phyloP scores from a whole-genome alignment of 495 filamentous ascomycete species.

The Penicillium salamii region DNA sequence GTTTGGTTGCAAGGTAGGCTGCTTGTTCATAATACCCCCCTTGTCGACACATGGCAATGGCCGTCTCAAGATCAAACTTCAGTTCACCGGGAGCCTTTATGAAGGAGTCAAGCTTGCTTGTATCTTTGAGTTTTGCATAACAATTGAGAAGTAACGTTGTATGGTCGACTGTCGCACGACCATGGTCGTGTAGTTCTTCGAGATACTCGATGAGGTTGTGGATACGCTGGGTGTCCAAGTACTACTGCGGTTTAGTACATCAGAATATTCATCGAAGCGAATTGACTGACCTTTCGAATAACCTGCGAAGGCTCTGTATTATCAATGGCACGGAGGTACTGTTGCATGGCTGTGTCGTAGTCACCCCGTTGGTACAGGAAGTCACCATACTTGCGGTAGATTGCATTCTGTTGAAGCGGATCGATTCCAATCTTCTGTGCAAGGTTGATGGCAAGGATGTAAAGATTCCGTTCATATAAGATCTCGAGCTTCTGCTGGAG shows the following conservation, averaged over 20 bases:
- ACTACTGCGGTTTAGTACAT: constrained; percentile 47
- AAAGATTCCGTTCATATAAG: constrained; percentile 90
- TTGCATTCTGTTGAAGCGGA: constrained; percentile 76
- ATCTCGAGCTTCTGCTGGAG: constrained; percentile 90
- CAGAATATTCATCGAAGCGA: not conserved
- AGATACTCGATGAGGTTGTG: constrained; percentile 97
- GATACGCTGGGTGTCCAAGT: constrained; percentile 92
- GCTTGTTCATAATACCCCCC: constrained; percentile 98
- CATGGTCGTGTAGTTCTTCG: constrained; percentile 92
- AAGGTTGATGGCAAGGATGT: constrained; percentile 85
- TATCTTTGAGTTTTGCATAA: constrained; percentile 96
- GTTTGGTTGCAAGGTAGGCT: constrained; percentile 90
- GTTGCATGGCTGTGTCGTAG: constrained; percentile 96
- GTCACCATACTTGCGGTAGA: constrained; percentile 92
- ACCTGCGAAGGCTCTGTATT: constrained; percentile 93
- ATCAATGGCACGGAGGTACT: constrained; percentile 94
- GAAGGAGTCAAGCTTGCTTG: constrained; percentile 90
- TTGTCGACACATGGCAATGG: constrained; percentile 96
- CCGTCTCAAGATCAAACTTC: constrained; percentile 96
- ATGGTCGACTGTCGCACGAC: constrained; percentile 91
- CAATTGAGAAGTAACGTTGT: constrained; percentile 94
- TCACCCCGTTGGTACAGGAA: constrained; percentile 92
- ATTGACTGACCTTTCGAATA: constrained; percentile 70
- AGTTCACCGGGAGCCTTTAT: constrained; percentile 93
- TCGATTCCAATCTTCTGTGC: constrained; percentile 85